Conservation (phyloP, 2,329 filamentous ascomycete species). For the Ophidiomyces ophidiicola region DNA sequence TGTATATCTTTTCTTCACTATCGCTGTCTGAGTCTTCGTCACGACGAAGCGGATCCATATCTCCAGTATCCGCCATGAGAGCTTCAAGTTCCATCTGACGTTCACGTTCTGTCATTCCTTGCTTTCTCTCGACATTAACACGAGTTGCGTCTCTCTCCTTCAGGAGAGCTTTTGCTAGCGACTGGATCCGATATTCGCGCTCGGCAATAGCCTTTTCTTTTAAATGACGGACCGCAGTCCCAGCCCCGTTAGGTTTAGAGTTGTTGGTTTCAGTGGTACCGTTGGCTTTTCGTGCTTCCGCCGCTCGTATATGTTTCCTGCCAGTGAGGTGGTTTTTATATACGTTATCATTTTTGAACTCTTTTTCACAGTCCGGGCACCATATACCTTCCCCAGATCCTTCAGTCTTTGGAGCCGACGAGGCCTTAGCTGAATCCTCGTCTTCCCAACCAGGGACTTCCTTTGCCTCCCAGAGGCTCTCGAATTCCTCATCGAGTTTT, state of each 20-base stretch:
- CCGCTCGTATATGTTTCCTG: conserved; percentile 84
- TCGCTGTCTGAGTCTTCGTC: conserved; percentile 53
- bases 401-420: conserved; percentile 38
- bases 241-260: conserved; percentile 19
- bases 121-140: conserved; percentile 89
- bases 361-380: conserved; percentile 86
- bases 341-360: conserved; percentile 90
- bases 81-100: conserved; percentile 88
- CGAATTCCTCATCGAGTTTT: conserved; percentile 72
- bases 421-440: conserved; percentile 35
- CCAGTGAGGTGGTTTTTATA: conserved; percentile 80
- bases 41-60: conserved; percentile 32
- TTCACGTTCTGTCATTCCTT: conserved; percentile 95
- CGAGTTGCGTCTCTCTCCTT: conserved; percentile 79
- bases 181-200: conserved; percentile 71
- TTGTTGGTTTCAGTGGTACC: conserved; percentile 29
- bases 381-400: conserved; percentile 59
- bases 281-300: conserved; percentile 47
- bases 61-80: conserved; percentile 53
- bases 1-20: conserved; percentile 80
- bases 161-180: conserved; percentile 68
- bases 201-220: conserved; percentile 88
- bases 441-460: conserved; percentile 66
- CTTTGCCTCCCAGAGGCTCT: conserved; percentile 66
- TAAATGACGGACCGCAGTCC: conserved; percentile 38